These are phyloP conservation scores for Neoascochyta sp. DNA, from an alignment of 2,329 filamentous ascomycete species.

Conservation along the genomic window DNA sequence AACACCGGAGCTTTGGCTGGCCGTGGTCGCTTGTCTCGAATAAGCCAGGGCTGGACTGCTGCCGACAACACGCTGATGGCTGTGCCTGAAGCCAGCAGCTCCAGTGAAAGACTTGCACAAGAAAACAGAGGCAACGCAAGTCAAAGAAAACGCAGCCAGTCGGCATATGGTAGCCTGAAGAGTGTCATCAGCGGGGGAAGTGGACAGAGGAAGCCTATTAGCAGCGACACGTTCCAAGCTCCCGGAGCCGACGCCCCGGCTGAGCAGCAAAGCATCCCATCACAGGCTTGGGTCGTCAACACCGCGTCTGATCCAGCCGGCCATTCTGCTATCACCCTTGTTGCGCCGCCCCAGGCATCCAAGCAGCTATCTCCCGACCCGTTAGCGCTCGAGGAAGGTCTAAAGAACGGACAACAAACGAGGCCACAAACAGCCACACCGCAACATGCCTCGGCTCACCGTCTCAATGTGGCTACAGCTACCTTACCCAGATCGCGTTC, in stretches of 20 bases:
- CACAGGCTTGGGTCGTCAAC: slow-evolving; percentile 29
- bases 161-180: slow-evolving; percentile 39
- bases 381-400: slow-evolving; percentile 25
- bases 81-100: slow-evolving; percentile 48
- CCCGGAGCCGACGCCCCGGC: slow-evolving; percentile 13
- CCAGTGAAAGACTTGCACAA: slow-evolving; percentile 41
- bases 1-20: slow-evolving; percentile 30
- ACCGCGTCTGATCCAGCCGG: slow-evolving; percentile 19
- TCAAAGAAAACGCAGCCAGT: slow-evolving; percentile 32
- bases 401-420: slow-evolving; percentile 6
- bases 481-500: slow-evolving; percentile 19
- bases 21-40: slow-evolving; percentile 29
- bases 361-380: slow-evolving; percentile 36
- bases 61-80: slow-evolving; percentile 43
- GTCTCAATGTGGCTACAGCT: slow-evolving; percentile 19
- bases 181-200: slow-evolving; percentile 38
- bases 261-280: slow-evolving; percentile 12
- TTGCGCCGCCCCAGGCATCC: slow-evolving; percentile 31
- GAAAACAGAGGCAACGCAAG: slow-evolving; percentile 17
- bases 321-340: slow-evolving; percentile 33
- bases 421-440: slow-evolving; percentile 10
- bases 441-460: slow-evolving; percentile 15
- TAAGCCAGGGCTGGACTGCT: slow-evolving; percentile 33
- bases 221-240: slow-evolving; percentile 17
- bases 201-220: slow-evolving; percentile 25